Evolutionary conservation across 164 flowering plant species (phyloP).

Genomic region (grape (Vitis vinifera)): DNA sequence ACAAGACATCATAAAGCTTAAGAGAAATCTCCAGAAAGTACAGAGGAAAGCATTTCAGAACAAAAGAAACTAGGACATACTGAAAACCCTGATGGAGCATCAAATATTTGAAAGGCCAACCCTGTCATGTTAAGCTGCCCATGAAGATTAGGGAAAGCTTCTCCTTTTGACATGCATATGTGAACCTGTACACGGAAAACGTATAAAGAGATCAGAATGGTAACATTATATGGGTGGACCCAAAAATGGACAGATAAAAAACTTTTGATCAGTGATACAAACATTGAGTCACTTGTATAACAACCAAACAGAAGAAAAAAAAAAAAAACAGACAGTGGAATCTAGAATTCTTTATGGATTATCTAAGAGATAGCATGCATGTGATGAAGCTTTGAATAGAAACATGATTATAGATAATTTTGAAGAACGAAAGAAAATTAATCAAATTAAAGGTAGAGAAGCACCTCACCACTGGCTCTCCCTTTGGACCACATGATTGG

Average conservation of each 20-base stretch:
- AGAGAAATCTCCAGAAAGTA: background rate
- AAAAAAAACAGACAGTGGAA: background rate
- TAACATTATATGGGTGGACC: background rate
- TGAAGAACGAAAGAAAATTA: background rate
- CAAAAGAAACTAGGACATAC: slow-evolving; percentile 44
- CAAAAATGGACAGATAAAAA: background rate
- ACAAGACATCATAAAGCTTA: background rate
- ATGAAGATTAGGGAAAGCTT: slow-evolving; percentile 92
- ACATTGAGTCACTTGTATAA: too few species aligned
- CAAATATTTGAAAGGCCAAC: slow-evolving; percentile 71
- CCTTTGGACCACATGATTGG: slow-evolving; percentile 92
- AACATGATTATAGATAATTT: background rate
- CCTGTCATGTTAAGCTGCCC: slow-evolving; percentile 96
- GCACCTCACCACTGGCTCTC: slow-evolving; percentile 99
- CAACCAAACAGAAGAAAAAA: background rate
- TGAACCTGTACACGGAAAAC: slow-evolving; percentile 62
- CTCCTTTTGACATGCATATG: slow-evolving; percentile 94
- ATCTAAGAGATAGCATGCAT: background rate
- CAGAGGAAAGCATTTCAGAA: slow-evolving; percentile 4
- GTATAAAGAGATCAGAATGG: background rate
- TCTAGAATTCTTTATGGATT: background rate
- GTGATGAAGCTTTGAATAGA: too few species aligned
- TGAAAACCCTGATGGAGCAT: slow-evolving; percentile 83
- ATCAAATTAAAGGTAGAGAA: slow-evolving; percentile 32
- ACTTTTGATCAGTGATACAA: too few species aligned